Conservation (phyloP, 495 filamentous ascomycete species). For the Pseudotulostoma volvatum region DNA sequence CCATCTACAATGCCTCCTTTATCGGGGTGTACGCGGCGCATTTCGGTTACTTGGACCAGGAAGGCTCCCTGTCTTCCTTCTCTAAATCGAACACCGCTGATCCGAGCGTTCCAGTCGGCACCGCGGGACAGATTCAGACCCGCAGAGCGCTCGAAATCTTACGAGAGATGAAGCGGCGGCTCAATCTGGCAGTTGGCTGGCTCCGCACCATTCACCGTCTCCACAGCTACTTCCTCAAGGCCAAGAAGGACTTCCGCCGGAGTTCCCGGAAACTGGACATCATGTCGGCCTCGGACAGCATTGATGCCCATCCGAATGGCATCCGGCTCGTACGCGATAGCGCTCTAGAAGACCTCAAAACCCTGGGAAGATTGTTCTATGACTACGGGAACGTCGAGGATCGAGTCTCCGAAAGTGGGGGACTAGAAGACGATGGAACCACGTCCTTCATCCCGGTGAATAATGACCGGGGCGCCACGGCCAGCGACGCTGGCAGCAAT, state of each 20-base stretch:
- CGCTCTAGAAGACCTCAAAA: constrained; percentile 57
- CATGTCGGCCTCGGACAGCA: constrained; percentile 10
- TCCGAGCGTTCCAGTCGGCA: constrained; percentile 6
- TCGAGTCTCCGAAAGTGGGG: constrained; percentile 16
- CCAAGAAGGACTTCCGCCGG: constrained; percentile 43
- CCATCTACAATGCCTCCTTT: constrained; percentile 68
- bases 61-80: constrained; percentile 37
- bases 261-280: constrained; percentile 27
- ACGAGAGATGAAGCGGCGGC: constrained; percentile 45
- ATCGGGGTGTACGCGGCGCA: constrained; percentile 50
- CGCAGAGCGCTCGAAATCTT: constrained; percentile 37
- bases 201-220: constrained; percentile 50
- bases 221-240: constrained; percentile 47
- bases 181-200: constrained; percentile 59
- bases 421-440: constrained; percentile 20
- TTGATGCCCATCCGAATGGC: constrained; percentile 23
- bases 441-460: constrained; percentile 11
- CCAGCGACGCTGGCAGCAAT: constrained; percentile 26
- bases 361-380: constrained; percentile 38
- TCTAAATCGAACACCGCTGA: constrained; percentile 8
- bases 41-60: constrained; percentile 66
- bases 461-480: constrained; percentile 18
- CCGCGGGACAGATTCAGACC: constrained; percentile 21
- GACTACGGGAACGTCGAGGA: constrained; percentile 40
- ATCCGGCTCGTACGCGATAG: constrained; percentile 32